Conservation (phyloP, 805 yeast genomes). For the Kregervanrija delftensis region DNA sequence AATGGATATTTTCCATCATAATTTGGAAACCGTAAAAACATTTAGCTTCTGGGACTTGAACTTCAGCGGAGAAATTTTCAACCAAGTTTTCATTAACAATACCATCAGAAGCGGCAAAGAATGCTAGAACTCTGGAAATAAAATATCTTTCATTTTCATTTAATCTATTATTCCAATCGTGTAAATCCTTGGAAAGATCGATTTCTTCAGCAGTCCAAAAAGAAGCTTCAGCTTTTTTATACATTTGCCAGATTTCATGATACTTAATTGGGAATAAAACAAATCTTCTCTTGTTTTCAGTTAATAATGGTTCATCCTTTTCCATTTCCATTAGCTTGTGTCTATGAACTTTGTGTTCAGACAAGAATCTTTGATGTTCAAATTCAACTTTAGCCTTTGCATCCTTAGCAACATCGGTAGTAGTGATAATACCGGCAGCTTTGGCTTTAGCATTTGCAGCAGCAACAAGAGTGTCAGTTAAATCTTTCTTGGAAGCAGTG, state of each 20-base stretch:
- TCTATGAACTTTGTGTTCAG: constrained; percentile 62
- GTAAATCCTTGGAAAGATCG: constrained; percentile 83
- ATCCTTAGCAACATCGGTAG: constrained; percentile 2
- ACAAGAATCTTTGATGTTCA: constrained; percentile 51
- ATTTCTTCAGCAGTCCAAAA: constrained; percentile 99
- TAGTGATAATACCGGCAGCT: constrained; percentile 10
- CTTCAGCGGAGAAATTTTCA: constrained; percentile 96
- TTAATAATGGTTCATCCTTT: constrained; percentile 81
- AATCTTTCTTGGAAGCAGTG: constrained; percentile 34
- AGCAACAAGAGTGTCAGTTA: constrained; percentile 33
- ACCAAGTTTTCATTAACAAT: constrained; percentile 96
- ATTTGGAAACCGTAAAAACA: constrained; percentile 99
- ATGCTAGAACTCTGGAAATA: constrained; percentile 88
- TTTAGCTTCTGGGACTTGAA: constrained; percentile 95
- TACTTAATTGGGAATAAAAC: constrained; percentile 94
- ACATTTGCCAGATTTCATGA: constrained; percentile 98
- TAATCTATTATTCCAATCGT: constrained; percentile 88
- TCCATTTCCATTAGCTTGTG: constrained; percentile 67
- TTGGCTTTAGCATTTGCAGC: constrained; percentile 33
- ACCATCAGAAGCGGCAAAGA: constrained; percentile 98
- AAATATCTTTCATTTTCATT: constrained; percentile 90
- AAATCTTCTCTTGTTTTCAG: constrained; percentile 80
- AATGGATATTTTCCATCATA: constrained; percentile 99
- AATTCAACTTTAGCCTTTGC: constrained; percentile 18
- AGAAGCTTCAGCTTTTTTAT: constrained; percentile 98